phyloP scores from a whole-genome alignment of 169 alveolate species.

The Plasmodium berghei region DNA sequence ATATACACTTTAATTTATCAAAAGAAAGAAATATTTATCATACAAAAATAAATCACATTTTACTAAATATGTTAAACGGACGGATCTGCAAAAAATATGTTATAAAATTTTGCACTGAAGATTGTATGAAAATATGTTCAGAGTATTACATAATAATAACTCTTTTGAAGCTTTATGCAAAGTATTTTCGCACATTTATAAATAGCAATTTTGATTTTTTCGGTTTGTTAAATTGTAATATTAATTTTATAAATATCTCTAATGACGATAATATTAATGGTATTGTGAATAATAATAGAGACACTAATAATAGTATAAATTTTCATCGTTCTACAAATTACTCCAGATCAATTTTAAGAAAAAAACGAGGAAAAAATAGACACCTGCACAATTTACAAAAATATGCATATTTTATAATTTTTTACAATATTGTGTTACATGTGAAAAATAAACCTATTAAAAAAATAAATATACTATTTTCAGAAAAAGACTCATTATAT shows the following conservation, averaged over 20 bases:
- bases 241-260: neutral
- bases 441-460: too few species aligned
- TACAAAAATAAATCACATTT: neutral
- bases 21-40: neutral
- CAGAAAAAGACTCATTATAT: too few species aligned
- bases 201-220: neutral
- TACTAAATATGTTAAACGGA: neutral
- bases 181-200: neutral
- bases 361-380: neutral
- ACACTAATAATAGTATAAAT: neutral
- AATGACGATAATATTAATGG: neutral
- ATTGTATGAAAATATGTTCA: neutral
- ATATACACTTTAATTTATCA: neutral
- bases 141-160: neutral
- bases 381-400: neutral
- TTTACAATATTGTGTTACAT: too few species aligned
- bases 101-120: neutral
- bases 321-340: neutral
- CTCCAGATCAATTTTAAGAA: neutral
- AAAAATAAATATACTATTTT: too few species aligned
- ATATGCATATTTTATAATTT: too few species aligned
- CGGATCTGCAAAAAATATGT: neutral
- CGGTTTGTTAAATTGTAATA: neutral
- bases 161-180: neutral
- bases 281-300: neutral